These are phyloP conservation scores for Daucus carota DNA, from an alignment of 129 eudicot species.

Conservation along the genomic window DH1_v3.0 NC_030383.2:43513501-43514000, in stretches of 20 bases:
- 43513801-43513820: not conserved
- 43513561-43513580: not conserved
- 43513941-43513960: not conserved
- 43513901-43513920: not conserved
- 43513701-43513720: too few relatives aligned
- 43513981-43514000: slow-evolving; percentile 29
- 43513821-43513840: not conserved
- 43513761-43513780: not conserved
- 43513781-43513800: not conserved
- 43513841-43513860: not conserved
- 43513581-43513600: not conserved
- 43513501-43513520: not conserved
- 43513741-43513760: not conserved
- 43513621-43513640: not conserved
- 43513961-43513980: not conserved
- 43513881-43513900: not conserved
- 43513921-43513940: not conserved
- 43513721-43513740: not conserved
- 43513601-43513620: not conserved
- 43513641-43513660: not conserved
- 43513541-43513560: not conserved
- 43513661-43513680: not conserved
- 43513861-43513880: not conserved
- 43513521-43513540: not conserved
- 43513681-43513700: not conserved